Base-by-base conservation (phyloP, 164 flowering plant species). In the Chloranthus sessilifolius region DNA sequence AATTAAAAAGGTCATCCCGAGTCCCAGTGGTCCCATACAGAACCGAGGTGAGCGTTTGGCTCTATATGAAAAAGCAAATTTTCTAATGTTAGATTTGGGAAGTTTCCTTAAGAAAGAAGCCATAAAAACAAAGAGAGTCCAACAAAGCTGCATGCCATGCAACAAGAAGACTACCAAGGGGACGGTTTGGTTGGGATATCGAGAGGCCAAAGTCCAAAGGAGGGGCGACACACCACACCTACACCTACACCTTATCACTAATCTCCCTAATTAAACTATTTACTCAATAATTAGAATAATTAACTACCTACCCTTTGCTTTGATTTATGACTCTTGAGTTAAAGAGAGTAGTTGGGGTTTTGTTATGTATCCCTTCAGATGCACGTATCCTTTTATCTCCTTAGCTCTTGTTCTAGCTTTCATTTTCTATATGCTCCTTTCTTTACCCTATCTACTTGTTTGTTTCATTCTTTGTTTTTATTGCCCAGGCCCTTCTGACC, bases 41-140 rank as follows among this genome's bases (percentile, higher is more conserved):
- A n/a, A n/a, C n/a, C n/a, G n/a, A n/a, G n/a, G n/a, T n/a, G n/a
- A n/a, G 48, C 31, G 48, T 44, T 25, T 44, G 48, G 48, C 48
- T 44, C 48, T n/a, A 44, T 44, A 21, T 26, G 25, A n/a, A 19
- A 12, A 23, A 20, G 46, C 46, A 42, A 42, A 25, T 27, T 22
- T 42, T 11, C 23, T n/a, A 39, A 17, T 1, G 17, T 39, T 1
- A 38, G 46, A 42, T 42, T 42, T 24, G 48, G 48, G 48, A 44
- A 44, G 48, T 44, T 42, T 42, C 46, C 22, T 42, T 42, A 21
- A 21, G 46, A 42, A 42, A 22, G 27, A 20, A 14, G 19, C 48
- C 31, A 44, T 31, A 26, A 14, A 44, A 44, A 44, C n/a, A 17
- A 9, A 17, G 30, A 25, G n/a, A 31, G 31, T n/a, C n/a, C n/a